These are phyloP conservation scores for Mortierella sp. DNA, from an alignment of 371 early-diverging fungal species.

Conservation along the genomic window DNA sequence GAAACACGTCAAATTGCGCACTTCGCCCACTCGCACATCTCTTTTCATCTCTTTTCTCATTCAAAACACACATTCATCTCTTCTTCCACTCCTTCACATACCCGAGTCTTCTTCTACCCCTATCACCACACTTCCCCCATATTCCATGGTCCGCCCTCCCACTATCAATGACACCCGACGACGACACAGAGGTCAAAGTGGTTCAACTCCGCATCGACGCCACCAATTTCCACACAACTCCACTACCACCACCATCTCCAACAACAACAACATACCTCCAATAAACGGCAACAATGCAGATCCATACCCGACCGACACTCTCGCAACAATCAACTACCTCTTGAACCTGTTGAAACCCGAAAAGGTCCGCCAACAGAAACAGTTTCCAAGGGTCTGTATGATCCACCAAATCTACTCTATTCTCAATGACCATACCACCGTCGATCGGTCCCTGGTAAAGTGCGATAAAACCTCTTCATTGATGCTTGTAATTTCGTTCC, in stretches of 20 bases:
- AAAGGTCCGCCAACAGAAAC: constrained; percentile 34
- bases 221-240: constrained; percentile 5
- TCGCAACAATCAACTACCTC: constrained; percentile 35
- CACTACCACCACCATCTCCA: neutral
- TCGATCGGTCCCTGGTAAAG: constrained; percentile 51
- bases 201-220: constrained; percentile 11
- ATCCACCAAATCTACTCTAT: constrained; percentile 52
- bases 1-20: too few relatives aligned
- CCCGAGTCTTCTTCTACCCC: too few relatives aligned
- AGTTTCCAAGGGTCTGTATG: constrained; percentile 47
- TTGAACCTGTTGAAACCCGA: constrained; percentile 26
- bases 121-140: neutral
- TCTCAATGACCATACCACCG: constrained; percentile 44
- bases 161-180: neutral
- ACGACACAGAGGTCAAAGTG: constrained; percentile 4
- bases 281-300: neutral
- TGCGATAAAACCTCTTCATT: too few relatives aligned
- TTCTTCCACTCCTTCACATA: neutral
- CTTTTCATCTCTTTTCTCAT: neutral
- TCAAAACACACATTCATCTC: neutral
- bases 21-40: too few relatives aligned
- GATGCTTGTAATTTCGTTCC: neutral
- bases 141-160: constrained; percentile 5
- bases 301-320: constrained; percentile 34
- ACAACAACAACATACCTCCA: neutral